phyloP scores from a whole-genome alignment of 1,139 yeast species.

The Lodderomyces theae region DNA sequence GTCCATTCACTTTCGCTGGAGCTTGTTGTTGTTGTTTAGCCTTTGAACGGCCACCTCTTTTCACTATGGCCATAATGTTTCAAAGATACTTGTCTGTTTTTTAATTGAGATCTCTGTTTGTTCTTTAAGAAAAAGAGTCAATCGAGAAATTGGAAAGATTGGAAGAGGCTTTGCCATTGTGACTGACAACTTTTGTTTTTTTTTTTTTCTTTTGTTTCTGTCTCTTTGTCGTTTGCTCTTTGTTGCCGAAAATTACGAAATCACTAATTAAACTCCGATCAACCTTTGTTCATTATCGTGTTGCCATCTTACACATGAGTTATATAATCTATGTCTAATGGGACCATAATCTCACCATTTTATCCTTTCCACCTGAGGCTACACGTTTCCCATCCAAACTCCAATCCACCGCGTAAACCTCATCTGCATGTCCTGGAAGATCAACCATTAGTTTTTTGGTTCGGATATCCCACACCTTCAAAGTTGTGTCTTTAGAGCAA shows the following conservation, averaged over 20 bases:
- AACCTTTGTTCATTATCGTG: no score
- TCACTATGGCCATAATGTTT: constrained; percentile 77
- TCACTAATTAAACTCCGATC: no score
- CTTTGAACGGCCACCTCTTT: constrained; percentile 68
- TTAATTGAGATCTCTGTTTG: no score
- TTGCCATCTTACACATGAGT: background rate
- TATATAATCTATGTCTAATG: constrained; percentile 39
- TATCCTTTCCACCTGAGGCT: constrained; percentile 96
- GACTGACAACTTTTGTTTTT: no score
- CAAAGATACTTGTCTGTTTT: no score
- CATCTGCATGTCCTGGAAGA: constrained; percentile 94
- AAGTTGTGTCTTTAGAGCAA: constrained; percentile 93
- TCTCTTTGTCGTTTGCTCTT: no score
- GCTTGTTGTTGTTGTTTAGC: constrained; percentile 57
- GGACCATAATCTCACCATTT: constrained; percentile 89
- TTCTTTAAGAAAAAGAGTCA: no score
- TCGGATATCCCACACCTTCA: constrained; percentile 94
- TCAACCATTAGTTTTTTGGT: constrained; percentile 83
- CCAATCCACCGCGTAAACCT: constrained; percentile 98
- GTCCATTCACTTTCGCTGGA: constrained; percentile 44
- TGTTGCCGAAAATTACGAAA: no score
- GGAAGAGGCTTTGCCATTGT: no score
- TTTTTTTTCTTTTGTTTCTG: no score
- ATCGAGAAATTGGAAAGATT: no score
- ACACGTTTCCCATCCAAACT: constrained; percentile 90